A percentile compares a stretch with the other conserved stretches of the same genome.
Conservation (phyloP, 495 filamentous ascomycete genomes). For the Baudoinia panamericana region DNA sequence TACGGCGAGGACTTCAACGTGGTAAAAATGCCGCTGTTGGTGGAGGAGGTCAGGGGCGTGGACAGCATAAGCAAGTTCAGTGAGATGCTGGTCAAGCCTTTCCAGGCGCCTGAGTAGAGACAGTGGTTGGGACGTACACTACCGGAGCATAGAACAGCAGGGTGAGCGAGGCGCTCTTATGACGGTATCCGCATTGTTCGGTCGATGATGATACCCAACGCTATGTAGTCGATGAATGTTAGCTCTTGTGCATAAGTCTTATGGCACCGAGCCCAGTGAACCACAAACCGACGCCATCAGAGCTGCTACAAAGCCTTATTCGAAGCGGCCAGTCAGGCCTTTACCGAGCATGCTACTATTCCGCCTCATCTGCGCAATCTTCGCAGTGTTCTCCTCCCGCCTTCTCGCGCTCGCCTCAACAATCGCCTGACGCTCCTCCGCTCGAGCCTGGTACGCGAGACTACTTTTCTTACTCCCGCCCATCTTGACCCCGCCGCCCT, state of each 20-base stretch:
- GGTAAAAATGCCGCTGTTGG: conserved; percentile 88
- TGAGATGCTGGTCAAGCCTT: conserved; percentile 81
- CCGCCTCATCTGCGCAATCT: conserved; percentile 40
- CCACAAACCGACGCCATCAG: too few relatives aligned
- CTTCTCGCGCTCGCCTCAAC: conserved; percentile 48
- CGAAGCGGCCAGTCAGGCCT: conserved; percentile 16
- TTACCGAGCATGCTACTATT: conserved; percentile 9
- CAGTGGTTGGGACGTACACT: neutral
- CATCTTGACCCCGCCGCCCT: conserved; percentile 29
- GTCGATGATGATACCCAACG: too few relatives aligned
- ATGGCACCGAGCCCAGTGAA: too few relatives aligned
- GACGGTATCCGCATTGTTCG: too few relatives aligned
- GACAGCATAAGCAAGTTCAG: conserved; percentile 89
- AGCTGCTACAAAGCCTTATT: too few relatives aligned
- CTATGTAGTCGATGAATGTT: too few relatives aligned
- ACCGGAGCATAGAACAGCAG: neutral
- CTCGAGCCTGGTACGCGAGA: conserved; percentile 72
- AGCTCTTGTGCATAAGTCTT: too few relatives aligned
- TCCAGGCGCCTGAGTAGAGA: conserved; percentile 59
- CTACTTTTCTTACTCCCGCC: conserved; percentile 57
- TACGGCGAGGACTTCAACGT: conserved; percentile 96
- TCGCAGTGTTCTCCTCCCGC: conserved; percentile 51
- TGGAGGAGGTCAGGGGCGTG: conserved; percentile 91
- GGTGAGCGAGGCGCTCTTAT: neutral
- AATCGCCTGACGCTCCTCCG: conserved; percentile 46